These are phyloP conservation scores for Keqinozyma sinolaborantium DNA, from an alignment of 1,139 yeast genomes.

Conservation along the genomic window DNA sequence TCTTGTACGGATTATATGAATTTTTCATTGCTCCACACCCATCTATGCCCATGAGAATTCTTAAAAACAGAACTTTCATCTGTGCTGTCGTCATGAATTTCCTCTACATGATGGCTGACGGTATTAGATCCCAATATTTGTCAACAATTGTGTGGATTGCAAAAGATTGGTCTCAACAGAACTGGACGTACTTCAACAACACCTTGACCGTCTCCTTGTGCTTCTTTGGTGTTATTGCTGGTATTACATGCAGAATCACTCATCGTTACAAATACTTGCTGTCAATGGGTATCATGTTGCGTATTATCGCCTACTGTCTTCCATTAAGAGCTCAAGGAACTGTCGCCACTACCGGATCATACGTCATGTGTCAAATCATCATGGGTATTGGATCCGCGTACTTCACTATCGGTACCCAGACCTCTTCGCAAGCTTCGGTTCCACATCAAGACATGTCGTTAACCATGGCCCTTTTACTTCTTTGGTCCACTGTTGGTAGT, in stretches of 20 bases:
- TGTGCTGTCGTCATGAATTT: slow-evolving; percentile 16
- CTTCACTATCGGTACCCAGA: slow-evolving; percentile 24
- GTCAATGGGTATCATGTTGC: slow-evolving; percentile 19
- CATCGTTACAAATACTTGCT: slow-evolving; percentile 29
- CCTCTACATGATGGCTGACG: slow-evolving; percentile 15
- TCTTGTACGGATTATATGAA: slow-evolving; percentile 22
- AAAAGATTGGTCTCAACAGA: slow-evolving; percentile 17
- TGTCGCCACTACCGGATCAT: slow-evolving; percentile 15
- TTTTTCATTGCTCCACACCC: slow-evolving; percentile 25
- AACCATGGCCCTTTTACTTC: slow-evolving; percentile 37
- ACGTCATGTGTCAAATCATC: slow-evolving; percentile 18
- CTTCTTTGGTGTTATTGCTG: slow-evolving; percentile 29
- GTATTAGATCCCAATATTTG: slow-evolving; percentile 12
- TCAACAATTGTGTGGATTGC: slow-evolving; percentile 11
- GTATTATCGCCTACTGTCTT: slow-evolving; percentile 23
- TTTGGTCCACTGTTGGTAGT: slow-evolving; percentile 39
- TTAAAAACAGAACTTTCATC: slow-evolving; percentile 27
- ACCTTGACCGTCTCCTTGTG: slow-evolving; percentile 29
- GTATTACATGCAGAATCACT: slow-evolving; percentile 20
- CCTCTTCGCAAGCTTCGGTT: slow-evolving; percentile 31
- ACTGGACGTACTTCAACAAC: slow-evolving; percentile 32
- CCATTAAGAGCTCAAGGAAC: slow-evolving; percentile 13
- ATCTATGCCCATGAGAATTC: slow-evolving; percentile 27
- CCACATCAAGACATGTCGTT: slow-evolving; percentile 46
- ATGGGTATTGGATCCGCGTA: slow-evolving; percentile 27